Conservation (phyloP, 192 early-diverging fungal species). For the Lobosporangium transversale region DNA sequence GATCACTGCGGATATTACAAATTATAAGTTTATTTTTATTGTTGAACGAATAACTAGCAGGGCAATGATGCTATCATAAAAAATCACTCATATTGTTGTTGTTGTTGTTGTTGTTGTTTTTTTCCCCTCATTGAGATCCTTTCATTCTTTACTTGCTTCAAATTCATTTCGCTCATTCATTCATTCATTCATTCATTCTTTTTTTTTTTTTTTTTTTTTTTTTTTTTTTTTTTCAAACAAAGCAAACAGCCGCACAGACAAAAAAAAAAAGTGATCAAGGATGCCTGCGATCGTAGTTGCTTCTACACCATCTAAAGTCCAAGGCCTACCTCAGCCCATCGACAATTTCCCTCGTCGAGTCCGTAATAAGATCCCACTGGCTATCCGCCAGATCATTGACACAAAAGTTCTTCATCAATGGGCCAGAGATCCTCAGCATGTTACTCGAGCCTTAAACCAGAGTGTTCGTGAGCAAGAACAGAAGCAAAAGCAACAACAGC, state of each 20-base stretch:
- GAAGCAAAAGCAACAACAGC: not conserved
- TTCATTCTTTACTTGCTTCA: not conserved
- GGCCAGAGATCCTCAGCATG: slow-evolving; percentile 31
- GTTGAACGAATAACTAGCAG: too few relatives aligned
- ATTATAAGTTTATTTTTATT: too few relatives aligned
- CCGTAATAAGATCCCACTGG: slow-evolving; percentile 33
- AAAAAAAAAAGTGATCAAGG: not conserved
- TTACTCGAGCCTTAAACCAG: slow-evolving; percentile 19
- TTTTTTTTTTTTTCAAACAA: not conserved
- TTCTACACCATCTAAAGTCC: not conserved
- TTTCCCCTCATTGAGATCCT: too few relatives aligned
- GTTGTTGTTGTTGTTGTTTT: too few relatives aligned
- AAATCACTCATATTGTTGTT: too few relatives aligned
- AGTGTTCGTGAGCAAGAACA: slow-evolving; percentile 5
- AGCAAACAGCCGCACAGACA: not conserved
- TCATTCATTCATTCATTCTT: not conserved
- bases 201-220: not conserved
- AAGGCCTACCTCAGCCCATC: slow-evolving; percentile 15
- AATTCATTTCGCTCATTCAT: not conserved
- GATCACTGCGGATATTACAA: not conserved
- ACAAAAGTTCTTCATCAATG: slow-evolving; percentile 14
- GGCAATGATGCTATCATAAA: too few relatives aligned
- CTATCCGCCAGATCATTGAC: slow-evolving; percentile 38
- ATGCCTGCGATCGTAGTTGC: slow-evolving; percentile 9
- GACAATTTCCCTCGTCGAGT: slow-evolving; percentile 36